A percentile compares a stretch with the other conserved stretches of the same genome.
Conservation (phyloP, 1,284 basidiomycete genomes). For the Cryptococcus neoformans region DNA sequence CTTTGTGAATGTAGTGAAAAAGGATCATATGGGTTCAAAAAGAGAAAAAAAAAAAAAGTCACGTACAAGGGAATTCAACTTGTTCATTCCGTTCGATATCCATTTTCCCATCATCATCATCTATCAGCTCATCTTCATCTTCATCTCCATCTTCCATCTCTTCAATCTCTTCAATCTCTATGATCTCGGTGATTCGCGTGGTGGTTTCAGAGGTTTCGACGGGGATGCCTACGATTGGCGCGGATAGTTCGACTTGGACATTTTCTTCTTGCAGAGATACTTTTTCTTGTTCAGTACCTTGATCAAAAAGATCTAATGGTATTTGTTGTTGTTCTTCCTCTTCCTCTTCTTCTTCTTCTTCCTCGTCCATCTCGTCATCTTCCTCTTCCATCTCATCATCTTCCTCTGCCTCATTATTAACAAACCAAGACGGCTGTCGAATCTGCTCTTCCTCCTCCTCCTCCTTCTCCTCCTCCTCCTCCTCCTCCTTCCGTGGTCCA, state of each 20-base stretch:
- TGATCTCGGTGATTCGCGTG: no score
- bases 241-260: no score
- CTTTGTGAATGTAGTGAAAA: no score
- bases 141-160: constrained; percentile 10
- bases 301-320: not conserved
- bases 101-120: not conserved
- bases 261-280: not conserved
- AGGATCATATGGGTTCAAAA: no score
- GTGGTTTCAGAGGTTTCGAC: no score
- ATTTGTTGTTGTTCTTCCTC: not conserved
- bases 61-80: no score
- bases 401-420: not conserved
- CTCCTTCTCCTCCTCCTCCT: constrained; percentile 2
- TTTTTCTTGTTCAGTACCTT: constrained; percentile 5
- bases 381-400: constrained; percentile 1
- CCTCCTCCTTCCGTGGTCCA: constrained; percentile 2
- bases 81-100: no score
- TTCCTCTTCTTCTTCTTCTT: constrained; percentile 2
- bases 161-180: not conserved
- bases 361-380: not conserved
- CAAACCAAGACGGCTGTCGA: no score
- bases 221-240: no score
- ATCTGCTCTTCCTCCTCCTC: no score
- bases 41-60: no score
- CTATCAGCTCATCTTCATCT: constrained; percentile 3